Conservation (phyloP, 345 rosid species). For the Hibiscus tridactylites region DNA sequence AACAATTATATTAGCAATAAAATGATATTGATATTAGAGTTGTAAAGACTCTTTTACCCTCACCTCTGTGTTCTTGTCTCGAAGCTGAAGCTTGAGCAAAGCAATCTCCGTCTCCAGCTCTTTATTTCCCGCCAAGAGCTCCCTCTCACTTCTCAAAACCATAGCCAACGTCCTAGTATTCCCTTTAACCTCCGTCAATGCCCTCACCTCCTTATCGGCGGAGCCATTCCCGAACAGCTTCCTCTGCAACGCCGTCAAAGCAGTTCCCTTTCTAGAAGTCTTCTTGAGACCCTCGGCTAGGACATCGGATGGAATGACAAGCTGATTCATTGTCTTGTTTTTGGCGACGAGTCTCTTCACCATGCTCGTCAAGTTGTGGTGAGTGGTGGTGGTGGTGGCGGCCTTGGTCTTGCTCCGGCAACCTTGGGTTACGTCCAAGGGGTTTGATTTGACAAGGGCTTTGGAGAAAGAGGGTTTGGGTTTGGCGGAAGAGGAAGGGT, state of each 20-base stretch:
- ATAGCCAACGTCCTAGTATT: slow-evolving; percentile 78
- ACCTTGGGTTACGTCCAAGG: slow-evolving; percentile 21
- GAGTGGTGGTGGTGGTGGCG: neutral
- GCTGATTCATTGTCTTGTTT: slow-evolving; percentile 18
- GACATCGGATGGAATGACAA: slow-evolving; percentile 48
- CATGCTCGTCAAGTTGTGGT: slow-evolving; percentile 45
- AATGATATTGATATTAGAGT: too few relatives aligned
- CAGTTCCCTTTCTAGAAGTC: slow-evolving; percentile 39
- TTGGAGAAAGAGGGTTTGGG: slow-evolving; percentile 28
- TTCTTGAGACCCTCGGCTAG: slow-evolving; percentile 67
- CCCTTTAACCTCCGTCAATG: slow-evolving; percentile 64
- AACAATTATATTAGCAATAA: too few relatives aligned
- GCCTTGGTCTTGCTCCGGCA: neutral
- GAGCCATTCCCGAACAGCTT: slow-evolving; percentile 62
- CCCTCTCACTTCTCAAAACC: slow-evolving; percentile 88
- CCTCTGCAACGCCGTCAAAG: slow-evolving; percentile 52
- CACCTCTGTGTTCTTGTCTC: slow-evolving; percentile 68
- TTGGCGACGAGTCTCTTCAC: slow-evolving; percentile 67
- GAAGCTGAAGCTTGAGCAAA: slow-evolving; percentile 43
- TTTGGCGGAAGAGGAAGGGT: too few relatives aligned
- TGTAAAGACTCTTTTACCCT: too few relatives aligned
- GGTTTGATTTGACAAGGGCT: slow-evolving; percentile 50
- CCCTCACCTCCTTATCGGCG: slow-evolving; percentile 36
- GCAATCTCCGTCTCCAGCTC: slow-evolving; percentile 57
- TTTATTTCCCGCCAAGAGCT: slow-evolving; percentile 64